Conservation (phyloP, 2,329 filamentous ascomycete genomes). For the Pseudogymnoascus sp. region DNA sequence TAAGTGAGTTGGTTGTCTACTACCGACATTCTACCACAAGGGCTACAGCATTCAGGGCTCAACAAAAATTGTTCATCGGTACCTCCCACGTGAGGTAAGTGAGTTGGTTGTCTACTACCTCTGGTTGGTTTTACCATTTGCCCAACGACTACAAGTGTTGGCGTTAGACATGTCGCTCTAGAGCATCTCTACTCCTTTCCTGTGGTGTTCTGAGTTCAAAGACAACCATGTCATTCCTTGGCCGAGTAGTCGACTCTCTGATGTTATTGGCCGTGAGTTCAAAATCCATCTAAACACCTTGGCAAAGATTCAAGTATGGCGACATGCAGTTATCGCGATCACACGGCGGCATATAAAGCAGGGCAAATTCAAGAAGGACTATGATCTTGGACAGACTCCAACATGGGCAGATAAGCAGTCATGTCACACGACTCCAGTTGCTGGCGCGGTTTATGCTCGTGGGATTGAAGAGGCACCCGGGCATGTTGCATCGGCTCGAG, state of each 20-base stretch:
- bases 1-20: constrained; percentile 21
- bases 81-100: constrained; percentile 20
- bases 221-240: not conserved
- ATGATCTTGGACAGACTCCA: not conserved
- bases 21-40: constrained; percentile 19
- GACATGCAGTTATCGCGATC: not conserved
- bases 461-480: not conserved
- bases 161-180: too few species aligned
- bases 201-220: too few species aligned
- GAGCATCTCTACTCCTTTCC: too few species aligned
- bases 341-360: not conserved
- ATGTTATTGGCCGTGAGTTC: not conserved
- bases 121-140: too few species aligned
- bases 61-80: constrained; percentile 23
- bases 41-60: constrained; percentile 11
- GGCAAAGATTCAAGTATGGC: not conserved
- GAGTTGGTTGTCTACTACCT: constrained; percentile 18
- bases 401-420: not conserved
- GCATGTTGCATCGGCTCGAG: not conserved
- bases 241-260: not conserved
- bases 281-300: not conserved
- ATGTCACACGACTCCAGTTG: not conserved
- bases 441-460: not conserved
- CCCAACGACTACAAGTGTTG: too few species aligned
- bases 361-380: not conserved